phyloP scores from a whole-genome alignment of 1,284 basidiomycete species.

The Lentinula novae-zelandiae region DNA sequence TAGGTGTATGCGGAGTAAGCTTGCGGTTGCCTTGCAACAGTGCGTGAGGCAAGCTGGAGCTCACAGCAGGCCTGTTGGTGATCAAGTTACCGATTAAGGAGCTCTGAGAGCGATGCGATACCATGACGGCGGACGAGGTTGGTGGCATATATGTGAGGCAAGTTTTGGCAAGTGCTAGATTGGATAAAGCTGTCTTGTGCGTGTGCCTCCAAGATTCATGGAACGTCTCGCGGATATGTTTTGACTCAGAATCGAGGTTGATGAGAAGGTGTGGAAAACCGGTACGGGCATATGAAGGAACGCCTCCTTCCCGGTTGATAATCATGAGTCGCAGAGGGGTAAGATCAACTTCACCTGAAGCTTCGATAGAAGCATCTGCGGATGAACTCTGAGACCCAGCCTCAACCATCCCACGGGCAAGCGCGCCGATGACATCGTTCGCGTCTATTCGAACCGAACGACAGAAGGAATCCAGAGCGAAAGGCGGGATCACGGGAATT shows the following conservation, averaged over 20 bases:
- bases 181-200: slow-evolving; percentile 85
- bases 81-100: slow-evolving; percentile 96
- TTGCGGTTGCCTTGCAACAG: slow-evolving; percentile 82
- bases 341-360: slow-evolving; percentile 61
- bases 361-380: slow-evolving; percentile 29
- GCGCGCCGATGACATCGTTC: slow-evolving; percentile 88
- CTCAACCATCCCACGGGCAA: slow-evolving; percentile 86
- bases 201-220: slow-evolving; percentile 71
- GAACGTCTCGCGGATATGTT: slow-evolving; percentile 87
- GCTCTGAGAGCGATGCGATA: slow-evolving; percentile 94
- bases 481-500: slow-evolving; percentile 94
- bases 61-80: slow-evolving; percentile 97
- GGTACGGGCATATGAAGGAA: slow-evolving; percentile 94
- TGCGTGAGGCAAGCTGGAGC: slow-evolving; percentile 91
- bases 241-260: slow-evolving; percentile 88
- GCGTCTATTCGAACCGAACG: slow-evolving; percentile 83
- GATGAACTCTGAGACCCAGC: slow-evolving; percentile 39
- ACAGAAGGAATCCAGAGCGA: slow-evolving; percentile 89
- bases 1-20: slow-evolving; percentile 89
- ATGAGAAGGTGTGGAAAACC: slow-evolving; percentile 96
- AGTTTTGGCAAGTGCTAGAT: slow-evolving; percentile 82
- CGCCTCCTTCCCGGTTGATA: slow-evolving; percentile 95
- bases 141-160: slow-evolving; percentile 94
- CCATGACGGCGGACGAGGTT: slow-evolving; percentile 91
- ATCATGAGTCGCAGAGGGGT: slow-evolving; percentile 95